These are phyloP conservation scores for Nakazawaea wyomingensis DNA, from an alignment of 805 yeast genomes.

Conservation along the genomic window DNA sequence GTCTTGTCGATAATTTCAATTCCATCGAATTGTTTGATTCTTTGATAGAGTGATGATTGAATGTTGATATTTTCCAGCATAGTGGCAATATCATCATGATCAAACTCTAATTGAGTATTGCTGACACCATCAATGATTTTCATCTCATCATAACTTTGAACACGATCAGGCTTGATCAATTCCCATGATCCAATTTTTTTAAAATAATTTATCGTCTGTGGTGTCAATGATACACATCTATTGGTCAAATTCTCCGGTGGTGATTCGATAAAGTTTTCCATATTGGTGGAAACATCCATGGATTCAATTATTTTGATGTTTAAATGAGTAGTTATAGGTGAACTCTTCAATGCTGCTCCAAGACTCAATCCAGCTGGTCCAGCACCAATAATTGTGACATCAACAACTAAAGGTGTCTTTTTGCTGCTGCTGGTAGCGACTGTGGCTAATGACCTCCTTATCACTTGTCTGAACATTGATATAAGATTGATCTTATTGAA, in stretches of 20 bases:
- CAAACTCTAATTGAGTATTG: constrained; percentile 67
- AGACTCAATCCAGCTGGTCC: constrained; percentile 95
- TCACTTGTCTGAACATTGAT: background rate
- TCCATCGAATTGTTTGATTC: constrained; percentile 40
- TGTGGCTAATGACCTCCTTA: constrained; percentile 19
- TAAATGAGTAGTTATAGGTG: constrained; percentile 55
- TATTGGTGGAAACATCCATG: constrained; percentile 42
- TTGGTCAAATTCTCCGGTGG: constrained; percentile 60
- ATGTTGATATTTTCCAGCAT: constrained; percentile 88
- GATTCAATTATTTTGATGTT: constrained; percentile 73
- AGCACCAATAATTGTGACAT: constrained; percentile 88
- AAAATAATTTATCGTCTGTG: constrained; percentile 65
- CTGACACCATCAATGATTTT: constrained; percentile 84
- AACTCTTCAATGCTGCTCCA: constrained; percentile 71
- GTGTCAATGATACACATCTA: constrained; percentile 82
- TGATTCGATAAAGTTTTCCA: constrained; percentile 38
- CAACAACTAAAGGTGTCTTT: constrained; percentile 31
- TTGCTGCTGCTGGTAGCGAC: too few relatives aligned
- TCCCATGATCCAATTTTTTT: constrained; percentile 74
- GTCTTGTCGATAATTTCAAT: constrained; percentile 56
- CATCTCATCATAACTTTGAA: constrained; percentile 75
- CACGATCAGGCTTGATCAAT: constrained; percentile 60
- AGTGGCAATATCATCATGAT: constrained; percentile 59
- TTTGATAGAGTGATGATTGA: constrained; percentile 63
- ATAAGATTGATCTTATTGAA: too few relatives aligned